A percentile compares a stretch with the other conserved stretches of the same genome.
phyloP scores from a whole-genome alignment of 441 rosid genomes.

The Omphalea diandra region DNA sequence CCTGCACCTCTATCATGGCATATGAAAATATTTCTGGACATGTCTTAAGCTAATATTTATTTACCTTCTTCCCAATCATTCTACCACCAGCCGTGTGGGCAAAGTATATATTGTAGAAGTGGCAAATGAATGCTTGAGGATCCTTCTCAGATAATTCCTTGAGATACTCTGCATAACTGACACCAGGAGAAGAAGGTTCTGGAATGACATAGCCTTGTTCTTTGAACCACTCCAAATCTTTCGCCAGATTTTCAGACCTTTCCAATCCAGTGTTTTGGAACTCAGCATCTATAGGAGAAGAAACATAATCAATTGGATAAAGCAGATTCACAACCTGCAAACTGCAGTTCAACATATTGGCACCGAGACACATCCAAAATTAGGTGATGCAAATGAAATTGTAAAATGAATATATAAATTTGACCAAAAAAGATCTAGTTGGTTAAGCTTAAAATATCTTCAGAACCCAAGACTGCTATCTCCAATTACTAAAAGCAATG shows the following conservation, averaged over 20 bases:
- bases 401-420: neutral
- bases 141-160: constrained; percentile 74
- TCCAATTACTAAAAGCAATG: neutral
- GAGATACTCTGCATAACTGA: constrained; percentile 53
- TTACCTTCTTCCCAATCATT: constrained; percentile 94
- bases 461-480: neutral
- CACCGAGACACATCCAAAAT: neutral
- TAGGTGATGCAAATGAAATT: neutral
- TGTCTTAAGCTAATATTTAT: neutral
- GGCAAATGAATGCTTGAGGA: constrained; percentile 93
- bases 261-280: constrained; percentile 86
- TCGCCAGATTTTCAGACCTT: constrained; percentile 62
- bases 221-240: constrained; percentile 83
- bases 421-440: neutral
- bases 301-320: neutral
- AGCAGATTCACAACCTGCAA: neutral
- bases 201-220: constrained; percentile 83
- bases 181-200: constrained; percentile 76
- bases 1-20: neutral
- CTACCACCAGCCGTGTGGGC: constrained; percentile 97
- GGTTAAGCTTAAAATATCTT: neutral
- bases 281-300: constrained; percentile 56
- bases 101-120: constrained; percentile 92
- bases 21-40: neutral
- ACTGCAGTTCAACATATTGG: neutral